Conservation (phyloP, 805 yeast species). For the Limtongia smithiae region DNA sequence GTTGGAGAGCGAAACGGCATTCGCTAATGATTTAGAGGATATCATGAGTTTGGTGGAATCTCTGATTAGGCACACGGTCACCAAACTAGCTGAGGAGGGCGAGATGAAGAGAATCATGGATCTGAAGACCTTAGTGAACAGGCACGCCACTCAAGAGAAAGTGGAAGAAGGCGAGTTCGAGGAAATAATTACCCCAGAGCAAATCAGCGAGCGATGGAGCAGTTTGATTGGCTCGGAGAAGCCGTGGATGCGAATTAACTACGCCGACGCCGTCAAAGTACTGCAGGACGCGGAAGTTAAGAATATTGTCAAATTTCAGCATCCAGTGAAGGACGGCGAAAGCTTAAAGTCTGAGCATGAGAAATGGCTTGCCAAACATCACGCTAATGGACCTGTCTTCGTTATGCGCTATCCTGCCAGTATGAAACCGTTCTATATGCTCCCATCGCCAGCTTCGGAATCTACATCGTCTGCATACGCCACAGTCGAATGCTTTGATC, state of each 20-base stretch:
- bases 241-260: conserved; percentile 69
- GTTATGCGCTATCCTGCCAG: conserved; percentile 80
- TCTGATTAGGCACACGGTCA: conserved; percentile 57
- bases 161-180: conserved; percentile 8
- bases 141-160: conserved; percentile 1
- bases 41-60: conserved; percentile 63
- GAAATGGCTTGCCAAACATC: conserved; percentile 75
- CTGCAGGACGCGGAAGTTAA: conserved; percentile 39
- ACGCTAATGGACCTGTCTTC: conserved; percentile 70
- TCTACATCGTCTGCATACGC: no score
- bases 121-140: conserved; percentile 7
- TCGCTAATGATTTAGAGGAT: conserved; percentile 52
- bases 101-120: conserved; percentile 7
- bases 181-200: conserved; percentile 16
- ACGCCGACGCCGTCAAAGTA: conserved; percentile 66
- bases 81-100: conserved; percentile 22
- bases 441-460: conserved; percentile 41
- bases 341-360: conserved; percentile 82
- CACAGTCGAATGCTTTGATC: conserved; percentile 90
- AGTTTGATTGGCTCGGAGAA: conserved; percentile 41
- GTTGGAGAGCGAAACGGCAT: conserved; percentile 88
- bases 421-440: conserved; percentile 93
- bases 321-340: conserved; percentile 63
- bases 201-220: conserved; percentile 56
- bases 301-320: conserved; percentile 40